Conservation (phyloP, 306 rosid genomes). For the Comarum palustre region DNA sequence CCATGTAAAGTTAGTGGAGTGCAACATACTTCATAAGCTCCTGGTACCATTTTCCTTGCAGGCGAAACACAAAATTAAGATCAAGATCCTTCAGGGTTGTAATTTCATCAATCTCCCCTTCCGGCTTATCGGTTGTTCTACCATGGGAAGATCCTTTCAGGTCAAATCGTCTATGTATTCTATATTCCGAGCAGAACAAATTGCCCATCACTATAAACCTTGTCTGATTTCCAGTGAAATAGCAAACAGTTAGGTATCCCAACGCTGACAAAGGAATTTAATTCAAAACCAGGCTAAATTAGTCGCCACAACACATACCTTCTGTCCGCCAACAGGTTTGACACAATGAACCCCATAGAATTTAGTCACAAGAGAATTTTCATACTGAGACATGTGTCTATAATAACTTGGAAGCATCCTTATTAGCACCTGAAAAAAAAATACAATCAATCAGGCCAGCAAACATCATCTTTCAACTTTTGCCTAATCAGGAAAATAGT, state of each 20-base stretch:
- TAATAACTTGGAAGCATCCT: slow-evolving; percentile 91
- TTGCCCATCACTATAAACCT: slow-evolving; percentile 99
- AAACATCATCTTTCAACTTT: not conserved
- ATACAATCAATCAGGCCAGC: slow-evolving; percentile 17
- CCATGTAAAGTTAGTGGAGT: not conserved
- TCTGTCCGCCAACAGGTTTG: slow-evolving; percentile 88
- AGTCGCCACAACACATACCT: slow-evolving; percentile 43
- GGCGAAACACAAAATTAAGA: slow-evolving; percentile 84
- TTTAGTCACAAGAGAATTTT: slow-evolving; percentile 86
- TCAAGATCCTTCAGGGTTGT: slow-evolving; percentile 96
- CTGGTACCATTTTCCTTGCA: slow-evolving; percentile 59
- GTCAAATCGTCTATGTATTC: slow-evolving; percentile 89
- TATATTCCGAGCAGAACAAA: slow-evolving; percentile 92
- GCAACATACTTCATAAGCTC: slow-evolving; percentile 66
- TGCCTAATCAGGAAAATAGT: not conserved
- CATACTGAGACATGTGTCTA: slow-evolving; percentile 57
- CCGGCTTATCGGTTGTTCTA: slow-evolving; percentile 71
- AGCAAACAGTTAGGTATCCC: slow-evolving; percentile 10
- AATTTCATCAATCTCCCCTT: slow-evolving; percentile 90
- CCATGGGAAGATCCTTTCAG: slow-evolving; percentile 96
- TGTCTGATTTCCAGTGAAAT: slow-evolving; percentile 48
- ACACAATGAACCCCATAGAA: slow-evolving; percentile 96
- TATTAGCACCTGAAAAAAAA: slow-evolving; percentile 66
- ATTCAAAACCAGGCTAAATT: not conserved
- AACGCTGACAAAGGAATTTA: not conserved